Evolutionary conservation across 2,329 filamentous ascomycete species (phyloP).

Genomic region (Pseudopyrenochaeta lycopersici): DNA sequence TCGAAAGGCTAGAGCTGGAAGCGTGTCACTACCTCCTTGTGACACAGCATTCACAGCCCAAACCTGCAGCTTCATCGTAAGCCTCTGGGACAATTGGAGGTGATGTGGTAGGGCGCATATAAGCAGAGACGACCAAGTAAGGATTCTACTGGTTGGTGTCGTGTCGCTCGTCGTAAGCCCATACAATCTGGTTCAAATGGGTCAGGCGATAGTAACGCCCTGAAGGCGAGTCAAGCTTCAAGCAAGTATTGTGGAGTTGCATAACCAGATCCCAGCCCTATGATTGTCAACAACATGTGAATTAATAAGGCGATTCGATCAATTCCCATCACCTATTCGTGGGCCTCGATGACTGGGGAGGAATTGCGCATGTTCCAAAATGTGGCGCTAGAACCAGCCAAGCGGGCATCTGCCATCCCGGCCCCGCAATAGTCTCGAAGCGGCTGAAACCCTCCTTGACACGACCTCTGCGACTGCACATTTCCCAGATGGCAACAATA

Average conservation of each 20-base stretch:
- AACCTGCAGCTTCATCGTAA: too few relatives aligned
- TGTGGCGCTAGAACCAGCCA: constrained; percentile 1
- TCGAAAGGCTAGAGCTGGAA: too few relatives aligned
- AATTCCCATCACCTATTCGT: too few relatives aligned
- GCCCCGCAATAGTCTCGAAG: constrained; percentile 16
- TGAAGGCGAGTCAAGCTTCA: neutral
- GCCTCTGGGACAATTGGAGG: too few relatives aligned
- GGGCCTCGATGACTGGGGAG: neutral
- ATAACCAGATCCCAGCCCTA: neutral
- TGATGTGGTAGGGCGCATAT: too few relatives aligned
- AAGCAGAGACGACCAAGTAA: too few relatives aligned
- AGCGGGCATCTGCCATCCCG: constrained; percentile 12
- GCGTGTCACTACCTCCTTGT: too few relatives aligned
- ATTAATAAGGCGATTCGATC: too few relatives aligned
- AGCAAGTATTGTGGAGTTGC: neutral
- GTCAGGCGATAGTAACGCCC: constrained; percentile 18
- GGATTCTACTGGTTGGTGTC: too few relatives aligned
- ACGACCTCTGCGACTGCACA: constrained; percentile 32
- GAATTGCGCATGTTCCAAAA: neutral
- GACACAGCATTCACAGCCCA: too few relatives aligned
- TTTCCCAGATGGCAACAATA: constrained; percentile 36
- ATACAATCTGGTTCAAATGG: constrained; percentile 2
- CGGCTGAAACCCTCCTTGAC: constrained; percentile 37
- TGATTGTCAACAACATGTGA: too few relatives aligned
- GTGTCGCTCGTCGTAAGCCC: neutral